A percentile compares a stretch with the other conserved stretches of the same genome.
These are phyloP conservation scores for Sugiyamaella pinicola DNA, from an alignment of 1,139 yeast species.

Conservation along the genomic window DNA sequence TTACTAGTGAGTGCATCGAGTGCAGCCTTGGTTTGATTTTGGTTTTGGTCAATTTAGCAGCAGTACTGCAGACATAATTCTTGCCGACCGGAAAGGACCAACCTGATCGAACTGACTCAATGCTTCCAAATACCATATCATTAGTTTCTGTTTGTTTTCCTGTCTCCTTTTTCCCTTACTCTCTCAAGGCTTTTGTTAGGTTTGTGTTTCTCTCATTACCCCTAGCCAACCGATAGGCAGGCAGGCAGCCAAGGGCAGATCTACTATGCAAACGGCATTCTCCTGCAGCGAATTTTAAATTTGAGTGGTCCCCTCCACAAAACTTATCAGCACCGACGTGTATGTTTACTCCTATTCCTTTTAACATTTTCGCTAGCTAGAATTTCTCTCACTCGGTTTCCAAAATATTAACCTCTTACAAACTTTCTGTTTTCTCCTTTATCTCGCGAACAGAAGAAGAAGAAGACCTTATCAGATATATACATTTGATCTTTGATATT, in stretches of 20 bases:
- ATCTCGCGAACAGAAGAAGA: no score
- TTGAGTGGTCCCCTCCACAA: slow-evolving; percentile 11
- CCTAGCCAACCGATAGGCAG: not conserved
- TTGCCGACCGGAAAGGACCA: no score
- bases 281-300: not conserved
- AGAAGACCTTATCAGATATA: no score
- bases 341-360: not conserved
- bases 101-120: no score
- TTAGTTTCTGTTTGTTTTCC: no score
- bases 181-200: no score
- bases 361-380: not conserved
- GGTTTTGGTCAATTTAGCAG: not conserved
- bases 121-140: no score
- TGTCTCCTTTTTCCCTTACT: not conserved
- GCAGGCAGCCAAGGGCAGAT: not conserved
- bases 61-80: not conserved
- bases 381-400: not conserved
- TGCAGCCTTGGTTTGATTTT: not conserved
- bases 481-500: not conserved
- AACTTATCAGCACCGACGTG: not conserved
- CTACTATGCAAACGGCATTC: not conserved
- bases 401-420: no score
- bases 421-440: not conserved
- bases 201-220: not conserved
- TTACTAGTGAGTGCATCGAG: no score